Percentiles rank a stretch among this genome's conserved stretches.
Evolutionary conservation across 164 flowering plant species (phyloP).

Genomic region (Annona cherimola): DNA sequence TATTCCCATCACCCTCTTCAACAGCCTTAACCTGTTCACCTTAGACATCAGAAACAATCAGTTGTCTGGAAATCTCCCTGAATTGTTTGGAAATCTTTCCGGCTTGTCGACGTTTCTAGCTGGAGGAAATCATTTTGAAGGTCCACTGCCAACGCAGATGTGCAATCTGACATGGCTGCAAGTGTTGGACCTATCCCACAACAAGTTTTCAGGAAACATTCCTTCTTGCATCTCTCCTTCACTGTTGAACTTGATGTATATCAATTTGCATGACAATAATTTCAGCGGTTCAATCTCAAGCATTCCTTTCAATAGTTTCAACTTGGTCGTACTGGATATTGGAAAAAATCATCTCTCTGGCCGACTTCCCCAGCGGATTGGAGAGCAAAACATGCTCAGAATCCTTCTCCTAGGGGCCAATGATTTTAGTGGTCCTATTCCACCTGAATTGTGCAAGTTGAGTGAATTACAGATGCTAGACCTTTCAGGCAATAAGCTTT

Average conservation of each 20-base stretch:
- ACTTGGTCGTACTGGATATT: not conserved
- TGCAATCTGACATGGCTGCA: not conserved
- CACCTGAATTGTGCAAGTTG: constrained; percentile 1
- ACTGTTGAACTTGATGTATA: not conserved
- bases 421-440: not conserved
- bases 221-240: not conserved
- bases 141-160: not conserved
- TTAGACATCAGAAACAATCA: constrained; percentile 5
- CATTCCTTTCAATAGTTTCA: not conserved
- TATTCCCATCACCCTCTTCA: not conserved
- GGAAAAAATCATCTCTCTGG: constrained; percentile 4
- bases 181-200: not conserved
- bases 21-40: not conserved
- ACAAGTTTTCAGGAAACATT: not conserved
- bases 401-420: constrained; percentile 6
- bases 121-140: not conserved
- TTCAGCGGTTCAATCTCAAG: constrained; percentile 3
- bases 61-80: not conserved
- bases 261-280: constrained; percentile 3
- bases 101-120: not conserved
- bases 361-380: not conserved
- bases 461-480: not conserved
- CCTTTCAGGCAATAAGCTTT: constrained; percentile 4
- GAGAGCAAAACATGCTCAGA: not conserved
- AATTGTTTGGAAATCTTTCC: not conserved